Evolutionary conservation across 1,139 yeast species (phyloP), one percentile per base, ranked within the genome.

Genomic region (Diutina ranongensis): DNA sequence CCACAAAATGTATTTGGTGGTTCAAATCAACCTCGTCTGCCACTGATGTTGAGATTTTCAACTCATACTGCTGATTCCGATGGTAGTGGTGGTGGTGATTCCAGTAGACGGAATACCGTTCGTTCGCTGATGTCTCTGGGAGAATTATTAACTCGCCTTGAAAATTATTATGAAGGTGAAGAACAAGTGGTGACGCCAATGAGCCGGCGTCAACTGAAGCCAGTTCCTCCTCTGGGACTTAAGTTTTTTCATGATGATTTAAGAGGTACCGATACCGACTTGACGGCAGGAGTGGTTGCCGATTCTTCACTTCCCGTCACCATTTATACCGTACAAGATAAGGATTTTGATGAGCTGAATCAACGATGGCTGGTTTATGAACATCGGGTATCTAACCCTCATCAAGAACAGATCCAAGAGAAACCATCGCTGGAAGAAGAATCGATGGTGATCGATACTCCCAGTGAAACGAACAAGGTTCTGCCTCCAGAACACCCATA

Each of bases 41-140:
- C 40, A 7, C 40, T 35, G 40, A 35, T 35, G 40, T 28, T 35
- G 8, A 27, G 40, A 7, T 35, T 35, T 21, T 35, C 40, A 9
- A 21, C 22, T 18, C 15, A n/a, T n/a, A 31, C 34, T 15, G 34
- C 15, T 9, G 34, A 31, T 12, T 31, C 34, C 34, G 34, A 31
- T 31, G 34, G 34, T 4, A 7, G 13, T n/a, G 34, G 34, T 12
- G 28, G 28, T 15, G 20, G 21, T 10, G 38, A 35, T 13, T 35
- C 38, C n/a, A 15, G n/a, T 21, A 27, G 22, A 15, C 40, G 40
- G 28, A 28, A 35, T 5, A 35, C 40, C 16, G 15, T 35, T n/a
- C 40, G 40, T 3, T 22, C 22, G 15, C 40, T 35, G 40, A 35
- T 35, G 40, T 35, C 40, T 16, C 40, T 35, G 40, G 40, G 40